phyloP scores from a whole-genome alignment of 2,329 filamentous ascomycete species.

The Xylaria sp. region DNA sequence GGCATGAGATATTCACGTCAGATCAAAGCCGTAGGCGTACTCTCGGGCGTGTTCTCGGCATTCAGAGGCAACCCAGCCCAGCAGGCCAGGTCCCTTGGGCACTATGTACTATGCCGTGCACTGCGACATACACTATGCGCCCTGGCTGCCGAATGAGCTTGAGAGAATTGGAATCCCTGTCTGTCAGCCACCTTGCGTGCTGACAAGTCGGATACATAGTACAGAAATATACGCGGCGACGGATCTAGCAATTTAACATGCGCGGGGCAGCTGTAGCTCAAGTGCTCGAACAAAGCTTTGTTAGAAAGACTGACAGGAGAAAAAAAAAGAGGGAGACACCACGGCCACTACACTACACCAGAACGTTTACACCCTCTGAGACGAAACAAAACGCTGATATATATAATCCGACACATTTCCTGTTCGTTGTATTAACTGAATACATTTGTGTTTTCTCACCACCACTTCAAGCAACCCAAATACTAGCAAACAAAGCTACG shows the following conservation, averaged over 20 bases:
- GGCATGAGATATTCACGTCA: background rate
- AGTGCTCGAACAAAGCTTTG: conserved; percentile 1
- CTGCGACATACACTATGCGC: no score
- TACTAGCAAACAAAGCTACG: background rate
- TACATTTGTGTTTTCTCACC: background rate
- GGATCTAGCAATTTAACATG: background rate
- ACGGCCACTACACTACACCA: conserved; percentile 12
- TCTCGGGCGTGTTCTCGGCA: background rate
- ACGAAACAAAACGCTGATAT: background rate
- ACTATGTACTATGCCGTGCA: no score
- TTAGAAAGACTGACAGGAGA: background rate
- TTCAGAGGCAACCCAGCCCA: background rate
- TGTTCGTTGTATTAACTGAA: background rate
- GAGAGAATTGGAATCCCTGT: no score
- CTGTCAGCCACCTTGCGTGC: no score
- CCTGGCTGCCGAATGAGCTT: no score
- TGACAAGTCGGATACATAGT: no score
- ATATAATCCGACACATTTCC: conserved; percentile 14
- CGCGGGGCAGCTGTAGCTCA: conserved; percentile 4
- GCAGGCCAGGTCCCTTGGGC: background rate
- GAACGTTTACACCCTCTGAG: background rate
- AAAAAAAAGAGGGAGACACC: conserved; percentile 15
- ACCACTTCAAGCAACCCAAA: background rate
- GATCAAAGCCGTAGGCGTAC: background rate
- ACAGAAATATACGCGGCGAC: no score